phyloP scores from a whole-genome alignment of 495 filamentous ascomycete species.

The Aspergillus mulundensis region DNA sequence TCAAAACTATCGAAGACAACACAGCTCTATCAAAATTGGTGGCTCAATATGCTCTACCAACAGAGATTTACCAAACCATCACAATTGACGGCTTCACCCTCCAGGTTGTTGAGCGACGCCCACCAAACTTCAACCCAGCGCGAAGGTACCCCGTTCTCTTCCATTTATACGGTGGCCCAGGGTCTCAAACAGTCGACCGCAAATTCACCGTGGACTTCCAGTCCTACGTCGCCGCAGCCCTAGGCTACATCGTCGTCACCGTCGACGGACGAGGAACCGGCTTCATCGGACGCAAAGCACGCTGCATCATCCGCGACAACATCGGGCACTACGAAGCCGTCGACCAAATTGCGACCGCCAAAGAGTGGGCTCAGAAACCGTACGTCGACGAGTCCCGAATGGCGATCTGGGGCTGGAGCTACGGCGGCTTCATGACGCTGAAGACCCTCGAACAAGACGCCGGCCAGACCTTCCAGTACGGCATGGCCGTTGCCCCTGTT shows the following conservation, averaged over 20 bases:
- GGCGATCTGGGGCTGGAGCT: slow-evolving; percentile 98
- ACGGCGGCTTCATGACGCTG: slow-evolving; percentile 94
- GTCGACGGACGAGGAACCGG: slow-evolving; percentile 93
- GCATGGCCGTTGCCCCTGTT: slow-evolving; percentile 96
- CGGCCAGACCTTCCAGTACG: slow-evolving; percentile 86
- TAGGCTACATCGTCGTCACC: slow-evolving; percentile 95
- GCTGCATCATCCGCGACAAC: slow-evolving; percentile 76
- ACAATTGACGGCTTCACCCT: slow-evolving; percentile 74
- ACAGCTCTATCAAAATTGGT: slow-evolving; percentile 60
- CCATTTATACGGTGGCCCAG: slow-evolving; percentile 86
- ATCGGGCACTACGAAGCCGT: slow-evolving; percentile 80
- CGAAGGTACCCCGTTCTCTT: slow-evolving; percentile 93
- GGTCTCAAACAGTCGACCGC: slow-evolving; percentile 81
- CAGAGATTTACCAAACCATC: slow-evolving; percentile 79
- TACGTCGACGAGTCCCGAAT: slow-evolving; percentile 81
- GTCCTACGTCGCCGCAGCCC: slow-evolving; percentile 74
- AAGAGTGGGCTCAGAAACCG: slow-evolving; percentile 74
- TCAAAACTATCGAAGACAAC: slow-evolving; percentile 76
- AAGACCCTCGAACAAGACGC: slow-evolving; percentile 91
- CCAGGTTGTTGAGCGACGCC: slow-evolving; percentile 84
- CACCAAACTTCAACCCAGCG: slow-evolving; percentile 80
- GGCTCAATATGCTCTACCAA: slow-evolving; percentile 74
- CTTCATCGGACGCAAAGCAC: slow-evolving; percentile 78
- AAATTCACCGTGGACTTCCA: slow-evolving; percentile 85
- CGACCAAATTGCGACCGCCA: slow-evolving; percentile 89